Base-by-base conservation (phyloP, 257 asterid genomes). In the Gardenia jasminoides region DNA sequence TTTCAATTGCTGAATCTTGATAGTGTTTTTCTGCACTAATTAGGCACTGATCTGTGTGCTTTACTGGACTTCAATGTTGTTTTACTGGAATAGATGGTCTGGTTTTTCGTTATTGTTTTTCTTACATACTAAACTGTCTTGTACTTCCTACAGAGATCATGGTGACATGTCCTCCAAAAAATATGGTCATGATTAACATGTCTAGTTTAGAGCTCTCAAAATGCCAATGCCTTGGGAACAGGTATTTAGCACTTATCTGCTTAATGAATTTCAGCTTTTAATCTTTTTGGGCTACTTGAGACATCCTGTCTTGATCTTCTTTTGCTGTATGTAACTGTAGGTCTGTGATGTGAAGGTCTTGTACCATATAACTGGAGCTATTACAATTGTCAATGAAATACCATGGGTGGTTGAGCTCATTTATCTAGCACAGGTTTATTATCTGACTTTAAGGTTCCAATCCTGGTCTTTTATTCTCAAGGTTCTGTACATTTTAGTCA, bases 171-270 rank as follows among this genome's bases (percentile, higher is more conserved):
- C 99, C 10, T 96, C 98, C 0, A 96, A 96, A 85, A 96, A 96
- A 78, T 96, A 84, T 81, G 91, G 99, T 30, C 99, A 96, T 39
- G 99, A 96, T 83, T 93, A 96, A 84, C 94, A 98, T 67, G 99
- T 96, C 30, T 96, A 96, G 81, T 82, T 96, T 76, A 97, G 98
- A 78, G 99, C 99, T 61, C 94, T 96, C 70, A 96, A 96, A 75
- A 96, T 96, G 99, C 99, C 99, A 47, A 93, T 95, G 99, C 99
- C 99, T 0, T 95, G 99, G 99, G 99, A 95, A 80, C 98, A 95
- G 97, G 99, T 95, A 83, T 17, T 5, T 52, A 54, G 67, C n/a
- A 76, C 68, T 26, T n/a, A n/a, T 26, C 44, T 56, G 19, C 41
- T 79, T 30, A 6, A 44, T 48, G 10, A n/a, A 64, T 28, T 46